A percentile compares a stretch with the other conserved stretches of the same genome.
These are phyloP conservation scores for Wickerhamiella bombiphila DNA, from an alignment of 805 yeast species.

Conservation along the genomic window DNA sequence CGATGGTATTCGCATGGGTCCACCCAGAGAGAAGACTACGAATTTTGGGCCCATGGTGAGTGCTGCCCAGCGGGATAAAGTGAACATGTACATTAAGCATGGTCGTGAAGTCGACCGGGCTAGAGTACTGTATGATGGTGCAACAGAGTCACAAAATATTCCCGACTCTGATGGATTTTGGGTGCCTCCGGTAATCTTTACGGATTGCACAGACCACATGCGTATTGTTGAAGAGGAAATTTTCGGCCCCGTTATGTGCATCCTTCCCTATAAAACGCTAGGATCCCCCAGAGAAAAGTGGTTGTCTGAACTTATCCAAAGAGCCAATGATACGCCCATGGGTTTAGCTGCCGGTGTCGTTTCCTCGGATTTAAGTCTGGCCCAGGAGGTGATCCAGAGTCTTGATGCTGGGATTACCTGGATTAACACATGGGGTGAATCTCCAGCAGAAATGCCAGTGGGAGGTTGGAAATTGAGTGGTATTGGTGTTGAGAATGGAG, in stretches of 20 bases:
- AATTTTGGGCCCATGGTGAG: constrained; percentile 86
- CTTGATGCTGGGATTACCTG: constrained; percentile 52
- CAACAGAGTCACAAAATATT: constrained; percentile 36
- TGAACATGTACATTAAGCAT: constrained; percentile 52
- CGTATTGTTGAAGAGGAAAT: constrained; percentile 61
- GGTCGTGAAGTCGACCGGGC: constrained; percentile 81
- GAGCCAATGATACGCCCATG: constrained; percentile 56
- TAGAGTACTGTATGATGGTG: constrained; percentile 58
- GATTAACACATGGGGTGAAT: constrained; percentile 52
- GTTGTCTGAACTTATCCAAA: constrained; percentile 54
- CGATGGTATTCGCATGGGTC: constrained; percentile 49
- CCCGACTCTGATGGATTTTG: constrained; percentile 40
- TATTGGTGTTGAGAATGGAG: constrained; percentile 64
- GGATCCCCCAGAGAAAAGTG: constrained; percentile 51
- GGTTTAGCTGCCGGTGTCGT: constrained; percentile 74
- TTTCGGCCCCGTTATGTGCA: constrained; percentile 74
- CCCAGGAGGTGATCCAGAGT: constrained; percentile 44
- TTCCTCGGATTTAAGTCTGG: constrained; percentile 47
- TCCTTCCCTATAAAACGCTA: constrained; percentile 56
- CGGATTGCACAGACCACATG: constrained; percentile 51
- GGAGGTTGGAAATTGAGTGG: constrained; percentile 71
- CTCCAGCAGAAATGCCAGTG: constrained; percentile 51
- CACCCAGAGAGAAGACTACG: constrained; percentile 56
- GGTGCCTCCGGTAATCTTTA: constrained; percentile 59
- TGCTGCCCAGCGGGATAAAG: constrained; percentile 53